Conservation (phyloP, 345 rosid genomes). For the Aurinia saxatilis region DNA sequence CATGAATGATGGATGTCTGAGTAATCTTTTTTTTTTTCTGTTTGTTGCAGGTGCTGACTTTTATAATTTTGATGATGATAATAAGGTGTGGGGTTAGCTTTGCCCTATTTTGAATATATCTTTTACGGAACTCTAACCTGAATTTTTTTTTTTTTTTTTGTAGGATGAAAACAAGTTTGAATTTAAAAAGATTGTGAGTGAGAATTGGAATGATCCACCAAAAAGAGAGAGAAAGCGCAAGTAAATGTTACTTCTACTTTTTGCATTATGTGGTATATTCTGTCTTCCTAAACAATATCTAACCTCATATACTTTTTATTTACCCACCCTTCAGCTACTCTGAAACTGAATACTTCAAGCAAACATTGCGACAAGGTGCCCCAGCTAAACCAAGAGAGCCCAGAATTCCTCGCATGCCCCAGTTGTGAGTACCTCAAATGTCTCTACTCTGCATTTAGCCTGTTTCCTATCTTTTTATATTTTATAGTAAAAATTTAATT, state of each 20-base stretch:
- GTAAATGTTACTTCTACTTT: constrained; percentile 29
- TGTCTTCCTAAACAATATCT: not conserved
- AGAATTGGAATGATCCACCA: constrained; percentile 92
- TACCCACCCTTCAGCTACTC: constrained; percentile 77
- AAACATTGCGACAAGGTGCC: constrained; percentile 93
- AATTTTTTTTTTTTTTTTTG: constrained; percentile 10
- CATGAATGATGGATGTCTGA: not conserved
- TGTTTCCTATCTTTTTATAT: not conserved
- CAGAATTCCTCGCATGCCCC: constrained; percentile 99
- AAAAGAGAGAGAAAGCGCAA: constrained; percentile 93
- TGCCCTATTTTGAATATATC: not conserved
- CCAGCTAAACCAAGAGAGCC: constrained; percentile 94
- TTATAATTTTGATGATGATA: constrained; percentile 86
- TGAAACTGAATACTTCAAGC: constrained; percentile 93
- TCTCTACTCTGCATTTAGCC: not conserved
- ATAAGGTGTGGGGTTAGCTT: constrained; percentile 38
- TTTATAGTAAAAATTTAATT: not conserved
- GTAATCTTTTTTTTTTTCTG: not conserved
- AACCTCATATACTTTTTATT: constrained; percentile 11
- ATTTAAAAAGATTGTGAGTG: constrained; percentile 82
- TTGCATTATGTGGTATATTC: not conserved
- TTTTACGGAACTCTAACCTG: not conserved
- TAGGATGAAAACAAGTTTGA: constrained; percentile 81
- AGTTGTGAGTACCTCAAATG: constrained; percentile 52
- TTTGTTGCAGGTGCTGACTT: constrained; percentile 66